These are phyloP conservation scores for Sporothrix protearum DNA, from an alignment of 2,329 filamentous ascomycete species.

Conservation along the genomic window DNA sequence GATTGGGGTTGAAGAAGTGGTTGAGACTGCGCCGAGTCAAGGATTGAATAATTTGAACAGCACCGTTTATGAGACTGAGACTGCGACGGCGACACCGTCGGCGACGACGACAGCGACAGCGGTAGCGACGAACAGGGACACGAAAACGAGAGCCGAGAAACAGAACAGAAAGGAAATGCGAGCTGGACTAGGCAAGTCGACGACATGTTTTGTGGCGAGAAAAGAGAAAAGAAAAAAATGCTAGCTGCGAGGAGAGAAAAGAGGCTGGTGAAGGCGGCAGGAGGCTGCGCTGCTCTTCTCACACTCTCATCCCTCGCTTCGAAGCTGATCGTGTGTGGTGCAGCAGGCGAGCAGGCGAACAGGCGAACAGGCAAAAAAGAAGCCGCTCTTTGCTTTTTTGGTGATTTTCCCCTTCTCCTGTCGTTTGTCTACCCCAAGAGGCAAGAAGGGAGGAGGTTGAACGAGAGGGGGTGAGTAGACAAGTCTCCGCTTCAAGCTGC, in stretches of 20 bases:
- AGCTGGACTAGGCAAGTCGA: conserved; percentile 12
- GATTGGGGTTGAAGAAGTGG: background rate
- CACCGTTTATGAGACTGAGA: background rate
- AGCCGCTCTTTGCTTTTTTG: background rate
- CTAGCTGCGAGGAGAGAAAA: background rate
- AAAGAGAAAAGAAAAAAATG: background rate
- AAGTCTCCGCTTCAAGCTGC: conserved; percentile 9
- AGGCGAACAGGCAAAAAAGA: background rate
- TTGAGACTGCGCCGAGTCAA: background rate
- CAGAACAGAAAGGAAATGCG: conserved; percentile 17
- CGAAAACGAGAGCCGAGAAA: conserved; percentile 7
- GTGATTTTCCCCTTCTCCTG: background rate
- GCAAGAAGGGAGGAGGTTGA: background rate
- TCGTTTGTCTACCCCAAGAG: background rate
- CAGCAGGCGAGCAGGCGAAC: background rate
- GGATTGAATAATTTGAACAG: background rate
- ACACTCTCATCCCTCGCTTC: conserved; percentile 8
- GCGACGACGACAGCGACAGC: background rate
- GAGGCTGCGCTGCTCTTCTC: conserved; percentile 6
- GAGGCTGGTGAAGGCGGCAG: background rate
- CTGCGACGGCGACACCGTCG: conserved; percentile 2
- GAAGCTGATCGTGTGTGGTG: conserved; percentile 1
- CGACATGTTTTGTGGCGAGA: background rate
- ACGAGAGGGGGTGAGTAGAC: background rate
- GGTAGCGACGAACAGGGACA: background rate